Conservation (phyloP, 179 eudicot genomes). For the Beta lomatogona region DNA sequence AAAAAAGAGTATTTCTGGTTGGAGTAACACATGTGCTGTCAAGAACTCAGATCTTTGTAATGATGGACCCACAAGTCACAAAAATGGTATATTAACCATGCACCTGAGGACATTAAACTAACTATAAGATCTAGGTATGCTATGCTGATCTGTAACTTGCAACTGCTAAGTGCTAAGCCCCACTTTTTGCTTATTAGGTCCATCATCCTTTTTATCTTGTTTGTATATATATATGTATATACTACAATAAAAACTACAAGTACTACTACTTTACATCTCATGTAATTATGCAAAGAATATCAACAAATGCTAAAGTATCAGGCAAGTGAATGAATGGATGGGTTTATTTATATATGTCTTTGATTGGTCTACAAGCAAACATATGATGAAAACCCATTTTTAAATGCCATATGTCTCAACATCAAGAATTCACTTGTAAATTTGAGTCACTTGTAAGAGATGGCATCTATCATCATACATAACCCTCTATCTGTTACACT, state of each 20-base stretch:
- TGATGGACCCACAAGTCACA: slow-evolving; percentile 16
- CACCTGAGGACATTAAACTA: not conserved
- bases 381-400: slow-evolving; percentile 25
- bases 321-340: slow-evolving; percentile 1
- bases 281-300: not conserved
- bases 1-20: no score
- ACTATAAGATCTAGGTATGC: not conserved
- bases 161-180: not conserved
- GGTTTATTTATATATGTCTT: not conserved
- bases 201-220: slow-evolving; percentile 7
- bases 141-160: slow-evolving; percentile 1
- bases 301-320: slow-evolving; percentile 16
- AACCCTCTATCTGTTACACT: no score
- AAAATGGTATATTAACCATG: not conserved
- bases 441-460: slow-evolving; percentile 35
- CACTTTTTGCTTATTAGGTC: slow-evolving; percentile 4
- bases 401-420: slow-evolving; percentile 21
- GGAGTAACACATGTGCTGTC: no score
- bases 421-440: not conserved
- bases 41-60: not conserved
- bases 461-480: slow-evolving; percentile 13
- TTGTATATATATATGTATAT: not conserved
- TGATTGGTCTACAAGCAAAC: slow-evolving; percentile 38
- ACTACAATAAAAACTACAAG: no score
- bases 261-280: slow-evolving; percentile 3